Evolutionary conservation across 208 protist genomes (phyloP), one percentile per base, ranked within the genome.

Genomic region (Vickermania ingenoplastis): DNA sequence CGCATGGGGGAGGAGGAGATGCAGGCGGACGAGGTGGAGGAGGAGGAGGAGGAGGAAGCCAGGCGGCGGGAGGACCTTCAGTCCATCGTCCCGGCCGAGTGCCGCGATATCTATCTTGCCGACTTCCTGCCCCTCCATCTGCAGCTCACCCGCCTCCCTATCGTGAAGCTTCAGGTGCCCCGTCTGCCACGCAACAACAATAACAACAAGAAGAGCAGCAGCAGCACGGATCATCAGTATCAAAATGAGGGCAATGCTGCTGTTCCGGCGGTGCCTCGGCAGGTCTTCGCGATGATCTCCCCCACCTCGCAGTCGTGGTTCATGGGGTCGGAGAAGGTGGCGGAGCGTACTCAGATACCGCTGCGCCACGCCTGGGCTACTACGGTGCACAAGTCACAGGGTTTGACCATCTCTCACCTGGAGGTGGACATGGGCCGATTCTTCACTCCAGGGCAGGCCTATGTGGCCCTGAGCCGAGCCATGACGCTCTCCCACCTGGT

Each of bases 361-460:
- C 69, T 98, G 27, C 83, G 73, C 2, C 79, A 97, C 13, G 96
- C 93, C 2, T 98, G 92, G 91, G 93, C 93, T 1, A 72, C 97
- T 31, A 97, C 93, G 17, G 91, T 97, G 50, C 95, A 98, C 81
- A 98, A 98, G 61, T 75, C 78, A 13, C 96, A 98, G 61, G 95
- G 96, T 27, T 73, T 97, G 51, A 91, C 80, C 13, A 70, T 94
- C 3, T 61, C 63, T 1, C 51, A 76, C 3, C 49, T 92, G 2
- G 68, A 86, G 57, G 73, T 90, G 2, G 70, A 86, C 59, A 81
- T 89, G 69, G 54, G 58, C 51, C 57, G 69, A 1, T 79, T 86
- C 36, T 73, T 75, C 61, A 66, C 71, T 0, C 75, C 71, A 27
- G 79, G 79, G 3, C 86, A 89, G 68, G 82, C 78, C n/a, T 90